Evolutionary conservation across 2,329 filamentous ascomycete genomes (phyloP), one percentile per base, ranked within the genome.

Genomic region (Paecilomyces dactylethromorphus): DNA sequence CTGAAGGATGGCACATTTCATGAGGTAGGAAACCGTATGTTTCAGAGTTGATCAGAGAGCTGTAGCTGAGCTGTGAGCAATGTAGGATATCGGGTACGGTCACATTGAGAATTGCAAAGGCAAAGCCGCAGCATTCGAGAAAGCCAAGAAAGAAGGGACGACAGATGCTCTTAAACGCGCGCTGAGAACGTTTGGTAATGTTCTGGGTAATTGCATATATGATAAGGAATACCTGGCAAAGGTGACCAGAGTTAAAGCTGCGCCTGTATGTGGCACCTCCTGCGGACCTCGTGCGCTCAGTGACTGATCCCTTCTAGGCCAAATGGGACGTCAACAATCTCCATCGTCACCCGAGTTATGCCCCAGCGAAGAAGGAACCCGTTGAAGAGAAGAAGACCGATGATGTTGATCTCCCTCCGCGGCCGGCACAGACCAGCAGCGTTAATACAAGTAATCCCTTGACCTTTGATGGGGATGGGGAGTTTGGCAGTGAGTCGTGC

Each of bases 121-220:
- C 58, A 99, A 99, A 77, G 93, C 92, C 2, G 89, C 90, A 56
- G 94, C 93, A 0, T 99, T 97, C 69, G 94, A 99, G 73, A 99
- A 99, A 76, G 92, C 94, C 1, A 99, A 97, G 79, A 99, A 99
- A 74, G 92, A 97, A 78, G 95, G 91, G 7, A 95, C 92, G 2
- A 97, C 95, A 10, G 94, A 99, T 76, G 94, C 87, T 1, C 72
- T 99, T 70, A 99, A 99, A 76, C 84, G 94, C 64, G 86, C 94
- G 1, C 72, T 99, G 68, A 84, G 93, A 60, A 97, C 87, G 63
- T 99, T 99, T 75, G 94, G 94, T 60, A 97, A 97, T 68, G 89
- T 97, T 15, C 81, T 99, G 57, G 94, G 94, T n/a, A 99, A 97
- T 71, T 99, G 94, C 79, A 87, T 99, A 60, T 97, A 99, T 76